Percentiles rank a stretch among this genome's conserved stretches.
These are phyloP conservation scores for Pisolithus tinctorius DNA, from an alignment of 768 basidiomycete species.

Conservation along the genomic window DNA sequence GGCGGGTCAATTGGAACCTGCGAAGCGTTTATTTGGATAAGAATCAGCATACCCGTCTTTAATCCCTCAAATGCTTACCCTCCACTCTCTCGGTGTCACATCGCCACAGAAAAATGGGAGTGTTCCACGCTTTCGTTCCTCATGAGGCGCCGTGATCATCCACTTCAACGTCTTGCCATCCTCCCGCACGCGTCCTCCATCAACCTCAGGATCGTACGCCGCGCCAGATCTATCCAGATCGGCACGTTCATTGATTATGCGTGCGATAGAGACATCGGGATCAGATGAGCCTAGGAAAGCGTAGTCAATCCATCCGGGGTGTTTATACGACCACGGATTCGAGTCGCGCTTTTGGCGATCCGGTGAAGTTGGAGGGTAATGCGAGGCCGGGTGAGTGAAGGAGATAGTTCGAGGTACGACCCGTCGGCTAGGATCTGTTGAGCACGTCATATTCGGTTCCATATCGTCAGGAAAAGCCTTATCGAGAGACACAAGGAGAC, in stretches of 20 bases:
- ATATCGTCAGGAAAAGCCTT: too few relatives aligned
- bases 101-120: slow-evolving; percentile 75
- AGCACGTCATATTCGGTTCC: background rate
- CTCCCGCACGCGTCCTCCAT: slow-evolving; percentile 48
- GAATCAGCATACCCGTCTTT: too few relatives aligned
- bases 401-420: slow-evolving; percentile 65
- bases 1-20: slow-evolving; percentile 47
- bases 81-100: slow-evolving; percentile 49
- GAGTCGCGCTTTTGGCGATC: slow-evolving; percentile 37
- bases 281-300: slow-evolving; percentile 50
- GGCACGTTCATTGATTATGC: slow-evolving; percentile 49
- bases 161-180: slow-evolving; percentile 55
- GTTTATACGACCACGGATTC: slow-evolving; percentile 48
- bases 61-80: slow-evolving; percentile 35
- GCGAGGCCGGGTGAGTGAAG: slow-evolving; percentile 48
- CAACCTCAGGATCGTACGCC: slow-evolving; percentile 38
- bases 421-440: slow-evolving; percentile 48
- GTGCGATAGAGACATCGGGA: slow-evolving; percentile 35
- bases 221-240: slow-evolving; percentile 30
- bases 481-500: slow-evolving; percentile 2
- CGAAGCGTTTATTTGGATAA: background rate
- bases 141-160: slow-evolving; percentile 44
- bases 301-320: slow-evolving; percentile 63
- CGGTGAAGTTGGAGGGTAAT: slow-evolving; percentile 48
- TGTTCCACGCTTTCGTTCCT: slow-evolving; percentile 8